Conservation (phyloP, 78 protist species). For the Dictyostelium capitatum region DNA sequence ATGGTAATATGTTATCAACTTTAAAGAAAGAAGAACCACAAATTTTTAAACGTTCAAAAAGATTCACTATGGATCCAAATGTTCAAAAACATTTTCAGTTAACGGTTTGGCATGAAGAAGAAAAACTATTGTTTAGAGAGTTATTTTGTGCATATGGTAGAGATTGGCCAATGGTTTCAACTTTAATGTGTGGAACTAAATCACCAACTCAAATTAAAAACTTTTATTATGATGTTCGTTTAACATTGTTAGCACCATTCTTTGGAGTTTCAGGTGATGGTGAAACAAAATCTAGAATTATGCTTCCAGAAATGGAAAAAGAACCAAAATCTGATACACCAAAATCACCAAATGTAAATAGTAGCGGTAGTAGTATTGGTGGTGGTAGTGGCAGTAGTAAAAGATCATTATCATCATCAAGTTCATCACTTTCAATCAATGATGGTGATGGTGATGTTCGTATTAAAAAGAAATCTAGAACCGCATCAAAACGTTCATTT, state of each 20-base stretch:
- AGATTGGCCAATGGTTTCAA: slow-evolving; percentile 64
- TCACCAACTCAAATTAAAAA: slow-evolving; percentile 79
- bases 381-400: not conserved
- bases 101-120: slow-evolving; percentile 80
- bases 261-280: slow-evolving; percentile 59
- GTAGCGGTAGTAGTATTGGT: not conserved
- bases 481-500: slow-evolving; percentile 47
- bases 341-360: slow-evolving; percentile 6
- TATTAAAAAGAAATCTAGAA: slow-evolving; percentile 61
- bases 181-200: slow-evolving; percentile 81
- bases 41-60: slow-evolving; percentile 20
- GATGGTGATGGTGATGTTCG: slow-evolving; percentile 34
- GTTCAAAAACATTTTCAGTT: slow-evolving; percentile 78
- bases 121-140: slow-evolving; percentile 64
- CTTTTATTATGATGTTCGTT: slow-evolving; percentile 70
- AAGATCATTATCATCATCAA: not conserved
- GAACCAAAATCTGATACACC: not conserved
- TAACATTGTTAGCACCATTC: slow-evolving; percentile 61
- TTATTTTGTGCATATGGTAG: slow-evolving; percentile 80
- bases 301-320: slow-evolving; percentile 22
- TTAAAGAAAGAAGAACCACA: not conserved
- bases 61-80: slow-evolving; percentile 77
- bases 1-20: not conserved
- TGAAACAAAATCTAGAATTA: slow-evolving; percentile 53
- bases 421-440: not conserved